These are phyloP conservation scores for Mycena galopus DNA, from an alignment of 768 basidiomycete species.

Conservation along the genomic window DNA sequence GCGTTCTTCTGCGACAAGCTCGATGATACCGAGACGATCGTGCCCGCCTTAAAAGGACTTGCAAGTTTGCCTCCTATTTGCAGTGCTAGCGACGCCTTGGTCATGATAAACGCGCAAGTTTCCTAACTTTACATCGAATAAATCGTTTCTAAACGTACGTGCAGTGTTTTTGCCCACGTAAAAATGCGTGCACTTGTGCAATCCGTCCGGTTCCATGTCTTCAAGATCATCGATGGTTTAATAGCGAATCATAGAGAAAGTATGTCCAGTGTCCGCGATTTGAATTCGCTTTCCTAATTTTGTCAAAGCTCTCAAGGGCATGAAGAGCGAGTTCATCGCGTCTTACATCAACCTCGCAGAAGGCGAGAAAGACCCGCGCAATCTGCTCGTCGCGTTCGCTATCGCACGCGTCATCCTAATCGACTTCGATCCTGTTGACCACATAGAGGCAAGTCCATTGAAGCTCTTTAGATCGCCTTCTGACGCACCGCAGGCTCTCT, in stretches of 20 bases:
- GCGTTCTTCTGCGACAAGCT: constrained; percentile 89
- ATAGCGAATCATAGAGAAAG: constrained; percentile 79
- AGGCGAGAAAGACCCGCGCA: constrained; percentile 97
- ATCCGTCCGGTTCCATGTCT: constrained; percentile 84
- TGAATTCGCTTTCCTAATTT: constrained; percentile 12
- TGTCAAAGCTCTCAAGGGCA: constrained; percentile 71
- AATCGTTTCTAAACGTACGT: constrained; percentile 7
- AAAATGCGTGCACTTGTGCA: constrained; percentile 88
- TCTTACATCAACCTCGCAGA: constrained; percentile 88
- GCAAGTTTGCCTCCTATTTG: constrained; percentile 74
- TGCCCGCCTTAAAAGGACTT: constrained; percentile 85
- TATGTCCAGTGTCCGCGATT: constrained; percentile 45
- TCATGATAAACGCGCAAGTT: constrained; percentile 71
- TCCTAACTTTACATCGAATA: background rate
- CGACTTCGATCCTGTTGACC: constrained; percentile 84
- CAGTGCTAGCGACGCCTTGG: constrained; percentile 71
- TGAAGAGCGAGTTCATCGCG: constrained; percentile 80
- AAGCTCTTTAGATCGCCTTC: background rate
- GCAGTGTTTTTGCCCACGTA: constrained; percentile 82
- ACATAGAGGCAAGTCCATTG: constrained; percentile 75
- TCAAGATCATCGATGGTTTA: constrained; percentile 83
- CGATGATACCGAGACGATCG: constrained; percentile 86
- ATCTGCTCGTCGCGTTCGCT: constrained; percentile 90
- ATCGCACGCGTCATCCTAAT: constrained; percentile 88
- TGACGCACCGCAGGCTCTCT: constrained; percentile 72